Conservation (phyloP, 139 green algal genomes). For the Volvox africanus region DNA sequence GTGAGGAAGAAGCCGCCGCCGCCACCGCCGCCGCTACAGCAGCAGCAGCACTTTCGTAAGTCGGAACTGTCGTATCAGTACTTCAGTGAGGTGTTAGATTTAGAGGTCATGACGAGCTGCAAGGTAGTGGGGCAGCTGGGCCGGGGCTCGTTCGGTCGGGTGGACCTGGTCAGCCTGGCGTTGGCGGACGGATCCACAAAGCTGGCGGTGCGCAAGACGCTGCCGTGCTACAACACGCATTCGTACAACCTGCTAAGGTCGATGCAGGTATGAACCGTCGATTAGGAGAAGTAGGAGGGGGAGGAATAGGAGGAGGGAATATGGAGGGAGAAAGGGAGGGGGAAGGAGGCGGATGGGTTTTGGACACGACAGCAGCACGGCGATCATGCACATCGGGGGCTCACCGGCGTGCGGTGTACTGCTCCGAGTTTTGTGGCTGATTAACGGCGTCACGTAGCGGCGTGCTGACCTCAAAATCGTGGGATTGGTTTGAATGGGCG, state of each 20-base stretch:
- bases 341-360: background rate
- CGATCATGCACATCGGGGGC: too few relatives aligned
- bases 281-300: background rate
- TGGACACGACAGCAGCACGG: too few relatives aligned
- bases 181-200: background rate
- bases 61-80: background rate
- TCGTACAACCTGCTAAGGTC: background rate
- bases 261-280: background rate
- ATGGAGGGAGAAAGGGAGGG: background rate
- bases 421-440: background rate
- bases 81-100: background rate
- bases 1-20: background rate
- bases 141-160: background rate
- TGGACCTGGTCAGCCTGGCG: background rate
- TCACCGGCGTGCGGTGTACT: too few relatives aligned
- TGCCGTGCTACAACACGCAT: background rate
- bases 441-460: too few relatives aligned
- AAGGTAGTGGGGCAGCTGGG: background rate
- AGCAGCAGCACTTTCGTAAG: background rate
- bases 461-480: too few relatives aligned
- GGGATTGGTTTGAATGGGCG: too few relatives aligned
- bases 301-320: background rate
- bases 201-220: constrained; percentile 19
- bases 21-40: background rate
- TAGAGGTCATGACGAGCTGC: background rate